Evolutionary conservation across 2,329 filamentous ascomycete genomes (phyloP), one percentile per base, ranked within the genome.

Genomic region (Fusarium sp.): DNA sequence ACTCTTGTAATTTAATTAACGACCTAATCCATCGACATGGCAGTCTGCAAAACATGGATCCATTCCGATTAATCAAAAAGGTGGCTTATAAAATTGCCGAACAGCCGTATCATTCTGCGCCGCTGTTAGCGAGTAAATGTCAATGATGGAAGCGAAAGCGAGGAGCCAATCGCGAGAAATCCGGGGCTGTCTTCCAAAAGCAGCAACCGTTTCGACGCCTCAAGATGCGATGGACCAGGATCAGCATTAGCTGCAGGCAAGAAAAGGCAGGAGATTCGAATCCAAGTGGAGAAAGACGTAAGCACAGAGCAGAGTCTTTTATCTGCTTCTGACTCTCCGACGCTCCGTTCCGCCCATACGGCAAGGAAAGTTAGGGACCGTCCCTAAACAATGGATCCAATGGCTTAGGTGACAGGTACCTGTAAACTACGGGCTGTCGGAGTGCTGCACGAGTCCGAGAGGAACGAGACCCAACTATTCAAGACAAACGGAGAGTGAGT

Each of bases 141-240:
- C 49, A n/a, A 27, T n/a, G 18, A 29, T 51, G 34, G n/a, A 60
- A 64, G 65, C 51, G 34, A 45, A 44, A 64, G 42, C 40, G 27
- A 52, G 53, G 47, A 27, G 18, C 49, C 32, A 53, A 53, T 53
- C 51, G 42, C 59, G 61, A 60, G 57, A 40, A 69, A 53, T 53
- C 34, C 49, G 49, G 49, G 32, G 24, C 6, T 20, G 11, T 53
- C 24, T 53, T 37, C 53, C 61, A 27, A 72, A 74, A 70, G 53
- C 61, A 67, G 72, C 45, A 67, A 72, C 64, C 66, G 63, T 74
- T 75, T 75, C 72, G 70, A 62, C 57, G 52, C 29, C 53, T 52
- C 44, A 44, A 41, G 44, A 44, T 25, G 32, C 45, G 45, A 51
- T 51, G 67, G 60, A 67, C 66, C 46, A 47, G 47, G 53, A 46